Evolutionary conservation across 257 asterid species (phyloP), one percentile per base, ranked within the genome.

Genomic region (Solanum chiquidenum): DNA sequence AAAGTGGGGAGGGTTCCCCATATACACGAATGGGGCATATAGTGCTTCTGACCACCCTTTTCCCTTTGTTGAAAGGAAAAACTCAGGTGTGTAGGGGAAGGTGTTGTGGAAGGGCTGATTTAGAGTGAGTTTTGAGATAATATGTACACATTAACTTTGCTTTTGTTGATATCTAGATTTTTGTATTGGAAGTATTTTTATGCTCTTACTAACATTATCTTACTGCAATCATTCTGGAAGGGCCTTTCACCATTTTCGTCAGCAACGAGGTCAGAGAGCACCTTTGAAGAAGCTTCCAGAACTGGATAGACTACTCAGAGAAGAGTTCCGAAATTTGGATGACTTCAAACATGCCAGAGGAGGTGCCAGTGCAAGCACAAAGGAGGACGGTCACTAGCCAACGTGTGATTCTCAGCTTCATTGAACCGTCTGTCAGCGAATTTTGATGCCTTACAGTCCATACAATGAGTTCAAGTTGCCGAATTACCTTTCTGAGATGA

Each of bases 161-260:
- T 82, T 49, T 46, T 46, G 69, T 29, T 82, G 86, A 82, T 49
- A 3, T 6, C 31, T 9, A 18, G 69, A 44, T 27, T 80, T 80
- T 49, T 82, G 29, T 10, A 49, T 46, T 82, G 69, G 4, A 18
- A n/a, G 82, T 69, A 37, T 12, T 55, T 20, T 12, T 33, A 13
- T 86, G 55, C 18, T 52, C 86, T 16, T 76, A 2, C 34, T 76
- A 35, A 25, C 35, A 44, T 83, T 77, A n/a, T 23, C 77, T 27
- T 34, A 58, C 49, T 79, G 49, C 80, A 38, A 71, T 83, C 83
- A 38, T 76, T 80, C 6, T 87, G 83, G 90, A 95, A 95, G 98
- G 98, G 98, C 96, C 72, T 94, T 95, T 91, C 98, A 95, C 92
- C 98, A 94, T 91, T 93, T 89, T 75, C 93, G 96, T 71, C 92